A percentile compares a stretch with the other conserved stretches of the same genome.
These are phyloP conservation scores for Nicotiana otophora DNA, from an alignment of 257 asterid species.

Conservation along the genomic window DNA sequence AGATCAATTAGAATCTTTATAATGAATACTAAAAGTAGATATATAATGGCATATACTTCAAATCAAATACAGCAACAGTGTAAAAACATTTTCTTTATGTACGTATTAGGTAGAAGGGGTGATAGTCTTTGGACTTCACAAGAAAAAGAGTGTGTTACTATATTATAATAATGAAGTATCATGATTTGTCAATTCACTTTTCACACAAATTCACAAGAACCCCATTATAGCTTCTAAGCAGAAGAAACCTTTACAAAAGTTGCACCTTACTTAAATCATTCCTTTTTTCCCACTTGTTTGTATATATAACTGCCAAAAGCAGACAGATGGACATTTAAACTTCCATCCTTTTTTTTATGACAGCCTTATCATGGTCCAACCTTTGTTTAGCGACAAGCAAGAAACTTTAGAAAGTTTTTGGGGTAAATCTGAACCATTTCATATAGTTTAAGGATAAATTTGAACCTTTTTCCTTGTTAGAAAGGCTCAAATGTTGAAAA, in stretches of 20 bases:
- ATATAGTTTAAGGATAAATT: too few relatives aligned
- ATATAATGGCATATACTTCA: constrained; percentile 11
- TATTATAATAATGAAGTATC: constrained; percentile 22
- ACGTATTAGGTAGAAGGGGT: constrained; percentile 13
- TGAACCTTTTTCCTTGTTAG: too few relatives aligned
- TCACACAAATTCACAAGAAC: constrained; percentile 24
- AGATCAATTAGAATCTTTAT: neutral
- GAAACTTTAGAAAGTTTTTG: neutral
- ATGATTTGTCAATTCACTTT: constrained; percentile 25
- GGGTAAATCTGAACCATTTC: too few relatives aligned
- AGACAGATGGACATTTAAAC: neutral
- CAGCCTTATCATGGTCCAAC: neutral
- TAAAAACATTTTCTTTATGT: constrained; percentile 20
- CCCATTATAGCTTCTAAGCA: constrained; percentile 27
- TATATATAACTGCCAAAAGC: neutral
- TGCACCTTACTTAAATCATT: constrained; percentile 14
- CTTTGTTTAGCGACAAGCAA: neutral
- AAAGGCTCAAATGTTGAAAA: too few relatives aligned
- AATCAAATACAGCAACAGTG: neutral
- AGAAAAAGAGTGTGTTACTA: constrained; percentile 9
- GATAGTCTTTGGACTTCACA: constrained; percentile 23
- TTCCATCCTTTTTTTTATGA: neutral
- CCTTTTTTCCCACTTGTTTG: constrained; percentile 33
- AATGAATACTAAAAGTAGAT: constrained; percentile 17
- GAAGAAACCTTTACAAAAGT: constrained; percentile 25